Conservation (phyloP, 2,329 filamentous ascomycete species). For the Paramyrothecium sp. region DNA sequence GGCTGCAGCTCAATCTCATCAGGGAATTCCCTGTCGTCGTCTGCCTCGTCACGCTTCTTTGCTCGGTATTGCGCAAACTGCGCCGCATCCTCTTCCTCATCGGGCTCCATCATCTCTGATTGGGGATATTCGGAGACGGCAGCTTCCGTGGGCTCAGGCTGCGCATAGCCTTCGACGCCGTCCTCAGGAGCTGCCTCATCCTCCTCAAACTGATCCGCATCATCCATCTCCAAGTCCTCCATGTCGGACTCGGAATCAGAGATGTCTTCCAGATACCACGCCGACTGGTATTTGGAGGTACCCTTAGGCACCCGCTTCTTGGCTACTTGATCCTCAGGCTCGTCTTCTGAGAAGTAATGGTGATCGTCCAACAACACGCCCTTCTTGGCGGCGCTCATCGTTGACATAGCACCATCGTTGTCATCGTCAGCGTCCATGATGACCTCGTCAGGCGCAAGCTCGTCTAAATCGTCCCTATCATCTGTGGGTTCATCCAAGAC, state of each 20-base stretch:
- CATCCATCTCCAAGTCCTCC: constrained; percentile 62
- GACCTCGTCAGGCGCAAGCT: constrained; percentile 83
- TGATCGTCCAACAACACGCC: constrained; percentile 94
- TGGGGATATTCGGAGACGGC: constrained; percentile 88
- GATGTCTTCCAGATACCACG: constrained; percentile 84
- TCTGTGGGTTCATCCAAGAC: constrained; percentile 70
- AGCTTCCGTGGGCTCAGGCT: constrained; percentile 69
- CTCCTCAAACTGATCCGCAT: constrained; percentile 56
- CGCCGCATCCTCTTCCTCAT: constrained; percentile 76
- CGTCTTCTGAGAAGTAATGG: constrained; percentile 91
- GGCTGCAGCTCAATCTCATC: constrained; percentile 96
- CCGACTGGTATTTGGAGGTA: constrained; percentile 90
- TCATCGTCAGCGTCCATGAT: constrained; percentile 68
- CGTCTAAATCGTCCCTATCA: constrained; percentile 79
- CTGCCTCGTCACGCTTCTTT: constrained; percentile 74
- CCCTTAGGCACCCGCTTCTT: constrained; percentile 83
- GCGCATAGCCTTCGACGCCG: constrained; percentile 69
- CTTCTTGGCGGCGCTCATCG: constrained; percentile 57
- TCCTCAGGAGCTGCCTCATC: constrained; percentile 72
- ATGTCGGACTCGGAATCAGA: constrained; percentile 85
- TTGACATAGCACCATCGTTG: constrained; percentile 32
- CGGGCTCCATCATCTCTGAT: constrained; percentile 85
- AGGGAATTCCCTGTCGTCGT: constrained; percentile 92
- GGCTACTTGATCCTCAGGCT: constrained; percentile 42
- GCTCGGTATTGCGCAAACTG: constrained; percentile 80